A percentile compares a stretch with the other conserved stretches of the same genome.
phyloP scores from a whole-genome alignment of 192 early-diverging fungal genomes.

The Tieghemiomyces parasiticus region DNA sequence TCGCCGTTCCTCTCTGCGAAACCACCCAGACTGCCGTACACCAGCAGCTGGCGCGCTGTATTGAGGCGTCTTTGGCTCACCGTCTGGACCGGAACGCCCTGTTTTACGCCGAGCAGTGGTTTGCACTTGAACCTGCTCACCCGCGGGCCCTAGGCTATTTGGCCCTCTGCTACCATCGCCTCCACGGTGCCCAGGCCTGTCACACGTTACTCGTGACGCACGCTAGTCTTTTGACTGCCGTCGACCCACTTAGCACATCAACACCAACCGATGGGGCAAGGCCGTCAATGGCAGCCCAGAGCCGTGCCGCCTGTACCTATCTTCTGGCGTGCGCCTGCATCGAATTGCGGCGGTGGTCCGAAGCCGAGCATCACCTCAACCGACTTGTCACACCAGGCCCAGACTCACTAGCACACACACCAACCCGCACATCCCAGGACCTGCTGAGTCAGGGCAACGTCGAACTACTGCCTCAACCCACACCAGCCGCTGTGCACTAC shows the following conservation, averaged over 20 bases:
- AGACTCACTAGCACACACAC: slow-evolving; percentile 13
- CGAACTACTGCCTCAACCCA: slow-evolving; percentile 15
- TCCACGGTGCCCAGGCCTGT: neutral
- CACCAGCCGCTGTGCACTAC: slow-evolving; percentile 20
- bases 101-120: slow-evolving; percentile 11
- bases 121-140: neutral
- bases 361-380: slow-evolving; percentile 26
- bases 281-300: neutral
- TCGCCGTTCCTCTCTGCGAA: neutral
- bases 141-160: slow-evolving; percentile 10
- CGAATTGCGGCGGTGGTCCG: slow-evolving; percentile 31
- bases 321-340: slow-evolving; percentile 22
- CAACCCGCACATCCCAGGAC: slow-evolving; percentile 16
- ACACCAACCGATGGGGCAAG: neutral
- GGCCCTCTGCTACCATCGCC: slow-evolving; percentile 8
- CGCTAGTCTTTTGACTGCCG: neutral
- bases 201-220: neutral
- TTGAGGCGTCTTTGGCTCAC: neutral
- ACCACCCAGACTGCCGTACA: neutral
- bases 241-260: neutral
- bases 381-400: too few relatives aligned
- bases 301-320: neutral
- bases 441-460: slow-evolving; percentile 13
- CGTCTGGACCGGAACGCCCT: neutral
- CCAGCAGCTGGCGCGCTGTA: neutral